Conservation (phyloP, 441 rosid species). For the Eruca vesicaria region DNA sequence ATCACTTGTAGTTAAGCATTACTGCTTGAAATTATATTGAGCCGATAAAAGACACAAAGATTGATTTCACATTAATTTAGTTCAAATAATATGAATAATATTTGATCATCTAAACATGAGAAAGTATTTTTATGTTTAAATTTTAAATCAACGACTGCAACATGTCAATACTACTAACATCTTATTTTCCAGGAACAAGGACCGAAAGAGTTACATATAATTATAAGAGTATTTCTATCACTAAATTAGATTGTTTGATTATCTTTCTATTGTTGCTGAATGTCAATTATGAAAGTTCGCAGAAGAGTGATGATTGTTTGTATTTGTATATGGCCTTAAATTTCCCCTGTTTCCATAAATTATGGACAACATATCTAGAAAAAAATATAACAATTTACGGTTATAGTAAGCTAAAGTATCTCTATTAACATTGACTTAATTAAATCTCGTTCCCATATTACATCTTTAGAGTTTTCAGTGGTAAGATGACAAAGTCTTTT, state of each 20-base stretch:
- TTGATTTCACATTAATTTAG: no score
- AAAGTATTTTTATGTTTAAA: no score
- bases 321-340: no score
- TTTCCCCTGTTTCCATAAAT: not conserved
- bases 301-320: not conserved
- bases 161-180: no score
- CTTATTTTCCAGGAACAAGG: not conserved
- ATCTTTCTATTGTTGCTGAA: not conserved
- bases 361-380: not conserved
- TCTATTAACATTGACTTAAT: not conserved
- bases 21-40: no score
- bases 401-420: no score
- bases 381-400: not conserved
- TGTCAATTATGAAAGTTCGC: not conserved
- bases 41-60: no score
- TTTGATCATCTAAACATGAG: no score
- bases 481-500: not conserved
- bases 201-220: not conserved
- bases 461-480: not conserved
- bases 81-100: no score
- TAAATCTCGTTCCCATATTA: not conserved
- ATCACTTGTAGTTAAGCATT: no score
- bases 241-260: not conserved
- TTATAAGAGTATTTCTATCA: no score
- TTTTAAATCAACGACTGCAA: no score